phyloP scores from a whole-genome alignment of 192 early-diverging fungal species.

The Oehlia diaphana region DNA sequence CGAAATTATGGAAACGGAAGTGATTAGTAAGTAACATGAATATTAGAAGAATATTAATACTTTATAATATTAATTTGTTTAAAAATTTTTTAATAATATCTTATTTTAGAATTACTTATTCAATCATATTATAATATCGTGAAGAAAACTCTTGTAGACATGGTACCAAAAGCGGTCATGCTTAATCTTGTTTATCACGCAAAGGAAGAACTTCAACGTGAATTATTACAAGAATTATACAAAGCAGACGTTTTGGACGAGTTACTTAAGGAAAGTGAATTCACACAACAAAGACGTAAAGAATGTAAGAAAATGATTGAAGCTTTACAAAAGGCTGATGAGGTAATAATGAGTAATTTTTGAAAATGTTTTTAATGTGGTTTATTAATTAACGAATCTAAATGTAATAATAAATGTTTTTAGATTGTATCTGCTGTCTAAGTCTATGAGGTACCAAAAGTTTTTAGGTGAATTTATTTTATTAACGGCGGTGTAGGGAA shows the following conservation, averaged over 20 bases:
- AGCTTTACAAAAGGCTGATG: conserved; percentile 80
- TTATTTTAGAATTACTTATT: conserved; percentile 72
- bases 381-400: background rate
- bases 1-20: conserved; percentile 97
- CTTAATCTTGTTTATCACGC: conserved; percentile 89
- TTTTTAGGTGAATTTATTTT: background rate
- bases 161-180: conserved; percentile 99
- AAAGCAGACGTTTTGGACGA: conserved; percentile 94
- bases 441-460: background rate
- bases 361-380: background rate
- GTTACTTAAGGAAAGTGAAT: conserved; percentile 93
- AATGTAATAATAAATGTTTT: background rate
- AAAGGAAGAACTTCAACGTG: conserved; percentile 94
- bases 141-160: conserved; percentile 94
- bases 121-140: conserved; percentile 99
- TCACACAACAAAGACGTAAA: conserved; percentile 82
- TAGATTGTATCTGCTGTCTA: conserved; percentile 27
- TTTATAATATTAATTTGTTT: background rate
- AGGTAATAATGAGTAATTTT: conserved; percentile 48
- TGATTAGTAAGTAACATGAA: conserved; percentile 78
- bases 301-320: conserved; percentile 99
- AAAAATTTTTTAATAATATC: conserved; percentile 9
- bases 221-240: conserved; percentile 94
- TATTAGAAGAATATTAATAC: background rate
- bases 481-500: too few species aligned